Evolutionary conservation across 208 protist species (phyloP).

Genomic region (Spongospora subterranea): DNA sequence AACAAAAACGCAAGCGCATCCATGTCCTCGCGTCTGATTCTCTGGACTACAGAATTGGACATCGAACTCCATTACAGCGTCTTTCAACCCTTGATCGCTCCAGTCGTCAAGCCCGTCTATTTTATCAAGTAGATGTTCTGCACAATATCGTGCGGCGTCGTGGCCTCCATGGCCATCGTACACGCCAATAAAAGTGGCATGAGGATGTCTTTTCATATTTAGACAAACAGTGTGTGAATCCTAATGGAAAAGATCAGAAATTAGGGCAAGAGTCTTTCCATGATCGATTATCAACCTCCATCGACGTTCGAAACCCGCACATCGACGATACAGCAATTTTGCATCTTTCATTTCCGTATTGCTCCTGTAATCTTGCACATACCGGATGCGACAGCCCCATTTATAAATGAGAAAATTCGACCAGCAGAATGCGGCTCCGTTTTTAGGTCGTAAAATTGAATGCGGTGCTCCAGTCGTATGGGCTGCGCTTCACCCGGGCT

Average conservation of each 20-base stretch:
- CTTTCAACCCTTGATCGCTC: neutral
- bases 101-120: slow-evolving; percentile 18
- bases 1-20: neutral
- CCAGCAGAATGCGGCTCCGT: no score
- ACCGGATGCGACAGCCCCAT: slow-evolving; percentile 57
- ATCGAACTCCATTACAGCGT: neutral
- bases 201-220: neutral
- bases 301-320: slow-evolving; percentile 23
- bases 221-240: neutral
- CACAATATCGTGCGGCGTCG: neutral
- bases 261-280: neutral
- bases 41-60: neutral
- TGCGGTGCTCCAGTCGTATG: no score
- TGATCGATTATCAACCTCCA: slow-evolving; percentile 28
- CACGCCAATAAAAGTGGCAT: slow-evolving; percentile 42
- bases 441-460: no score
- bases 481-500: no score
- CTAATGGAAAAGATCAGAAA: neutral
- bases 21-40: neutral
- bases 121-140: neutral
- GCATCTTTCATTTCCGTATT: neutral
- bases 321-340: slow-evolving; percentile 23
- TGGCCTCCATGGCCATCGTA: slow-evolving; percentile 50
- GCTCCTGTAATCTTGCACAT: neutral
- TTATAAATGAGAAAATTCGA: neutral